Conservation (phyloP, 2,329 filamentous ascomycete species). For the Aspergillus versicolor region DNA sequence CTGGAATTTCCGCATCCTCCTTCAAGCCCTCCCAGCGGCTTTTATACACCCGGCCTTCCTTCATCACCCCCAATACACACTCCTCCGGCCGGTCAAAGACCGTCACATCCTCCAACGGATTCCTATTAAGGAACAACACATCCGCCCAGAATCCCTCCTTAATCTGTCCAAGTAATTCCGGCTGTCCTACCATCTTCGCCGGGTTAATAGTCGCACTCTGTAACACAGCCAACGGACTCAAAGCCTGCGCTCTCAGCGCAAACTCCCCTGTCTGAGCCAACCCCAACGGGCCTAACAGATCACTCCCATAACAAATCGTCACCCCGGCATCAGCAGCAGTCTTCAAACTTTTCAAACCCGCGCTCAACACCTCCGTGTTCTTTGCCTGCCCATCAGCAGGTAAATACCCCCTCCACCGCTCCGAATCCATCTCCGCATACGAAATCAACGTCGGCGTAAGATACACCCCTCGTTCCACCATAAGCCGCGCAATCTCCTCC, state of each 20-base stretch:
- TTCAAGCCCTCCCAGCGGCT: constrained; percentile 5
- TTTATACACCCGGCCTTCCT: constrained; percentile 51
- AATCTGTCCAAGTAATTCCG: constrained; percentile 51
- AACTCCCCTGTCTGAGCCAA: constrained; percentile 54
- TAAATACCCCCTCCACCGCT: constrained; percentile 31
- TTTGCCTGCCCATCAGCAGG: constrained; percentile 45
- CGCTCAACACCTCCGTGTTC: constrained; percentile 51
- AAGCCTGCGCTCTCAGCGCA: constrained; percentile 43
- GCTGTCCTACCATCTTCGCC: constrained; percentile 50
- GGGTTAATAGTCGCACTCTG: constrained; percentile 54
- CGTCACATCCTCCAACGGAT: constrained; percentile 57
- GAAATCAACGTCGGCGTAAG: constrained; percentile 57
- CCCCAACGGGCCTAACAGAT: constrained; percentile 53
- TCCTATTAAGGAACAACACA: constrained; percentile 52
- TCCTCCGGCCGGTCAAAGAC: constrained; percentile 51
- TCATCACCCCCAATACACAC: constrained; percentile 53
- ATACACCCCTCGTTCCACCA: constrained; percentile 51
- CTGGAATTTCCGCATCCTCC: constrained; percentile 5
- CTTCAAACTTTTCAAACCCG: constrained; percentile 48
- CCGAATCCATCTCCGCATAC: constrained; percentile 47
- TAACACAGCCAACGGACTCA: constrained; percentile 47
- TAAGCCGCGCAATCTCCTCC: constrained; percentile 47
- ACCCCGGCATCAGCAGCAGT: constrained; percentile 55
- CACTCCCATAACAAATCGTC: constrained; percentile 57
- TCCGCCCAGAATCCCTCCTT: constrained; percentile 54